Conservation (phyloP, 371 early-diverging fungal species). For the Mortierella sp. region DNA sequence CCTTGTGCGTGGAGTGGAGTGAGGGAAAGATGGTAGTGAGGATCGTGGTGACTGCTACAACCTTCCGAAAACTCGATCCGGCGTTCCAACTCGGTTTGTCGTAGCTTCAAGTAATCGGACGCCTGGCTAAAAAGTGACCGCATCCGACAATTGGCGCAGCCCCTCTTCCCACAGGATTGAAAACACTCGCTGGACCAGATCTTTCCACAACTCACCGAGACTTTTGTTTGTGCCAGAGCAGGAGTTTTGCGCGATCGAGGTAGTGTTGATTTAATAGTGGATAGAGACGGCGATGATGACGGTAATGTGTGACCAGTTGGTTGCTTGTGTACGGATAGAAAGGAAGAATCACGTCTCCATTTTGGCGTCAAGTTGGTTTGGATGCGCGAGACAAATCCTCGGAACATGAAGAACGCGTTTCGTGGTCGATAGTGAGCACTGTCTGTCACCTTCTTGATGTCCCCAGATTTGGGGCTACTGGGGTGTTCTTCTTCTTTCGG, state of each 20-base stretch:
- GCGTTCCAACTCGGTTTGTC: conserved; percentile 29
- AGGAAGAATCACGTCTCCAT: background rate
- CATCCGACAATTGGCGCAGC: conserved; percentile 45
- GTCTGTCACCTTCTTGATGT: conserved; percentile 19
- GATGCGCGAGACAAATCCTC: conserved; percentile 33
- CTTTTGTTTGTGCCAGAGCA: conserved; percentile 23
- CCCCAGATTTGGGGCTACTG: background rate
- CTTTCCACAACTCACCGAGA: conserved; percentile 26
- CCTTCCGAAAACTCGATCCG: conserved; percentile 16
- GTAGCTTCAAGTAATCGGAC: conserved; percentile 24
- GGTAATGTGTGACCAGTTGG: background rate
- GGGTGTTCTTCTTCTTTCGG: background rate
- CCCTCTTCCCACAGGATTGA: conserved; percentile 6
- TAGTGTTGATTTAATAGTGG: background rate
- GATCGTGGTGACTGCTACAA: background rate
- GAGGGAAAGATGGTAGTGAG: too few relatives aligned
- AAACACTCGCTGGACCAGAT: conserved; percentile 25
- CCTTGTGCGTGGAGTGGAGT: background rate
- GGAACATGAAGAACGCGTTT: conserved; percentile 43
- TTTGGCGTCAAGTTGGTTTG: conserved; percentile 4
- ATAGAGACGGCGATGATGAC: background rate
- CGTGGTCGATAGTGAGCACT: conserved; percentile 32
- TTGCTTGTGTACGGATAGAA: background rate
- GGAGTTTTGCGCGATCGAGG: background rate
- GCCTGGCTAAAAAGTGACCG: conserved; percentile 22